These are phyloP conservation scores for Pelargonium nanum DNA, from an alignment of 345 rosid species.

Conservation along the genomic window DNA sequence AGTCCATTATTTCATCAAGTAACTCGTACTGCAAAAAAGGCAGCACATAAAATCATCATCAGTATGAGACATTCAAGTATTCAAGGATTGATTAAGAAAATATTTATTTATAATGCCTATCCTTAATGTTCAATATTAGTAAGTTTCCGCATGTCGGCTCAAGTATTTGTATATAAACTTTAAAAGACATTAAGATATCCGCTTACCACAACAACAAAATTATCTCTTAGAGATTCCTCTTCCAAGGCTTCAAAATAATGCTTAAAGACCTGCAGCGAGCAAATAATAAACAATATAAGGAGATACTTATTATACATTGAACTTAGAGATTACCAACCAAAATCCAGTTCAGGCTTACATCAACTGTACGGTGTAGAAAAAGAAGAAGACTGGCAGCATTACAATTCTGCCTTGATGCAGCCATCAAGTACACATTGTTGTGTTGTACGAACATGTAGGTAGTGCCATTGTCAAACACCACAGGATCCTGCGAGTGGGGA, in stretches of 20 bases:
- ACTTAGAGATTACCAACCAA: background rate
- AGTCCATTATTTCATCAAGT: constrained; percentile 88
- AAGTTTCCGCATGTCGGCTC: no score
- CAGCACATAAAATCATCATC: background rate
- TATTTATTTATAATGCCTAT: background rate
- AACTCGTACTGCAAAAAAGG: constrained; percentile 55
- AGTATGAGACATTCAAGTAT: background rate
- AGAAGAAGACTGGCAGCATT: background rate
- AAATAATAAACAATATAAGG: background rate
- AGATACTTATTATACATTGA: background rate
- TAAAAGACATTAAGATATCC: background rate
- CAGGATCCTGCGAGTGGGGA: background rate
- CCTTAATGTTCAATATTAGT: no score
- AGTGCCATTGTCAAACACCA: background rate
- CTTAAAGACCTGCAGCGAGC: constrained; percentile 44
- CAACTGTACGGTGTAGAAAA: background rate
- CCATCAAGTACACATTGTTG: background rate
- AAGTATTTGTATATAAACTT: no score
- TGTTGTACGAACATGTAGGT: background rate
- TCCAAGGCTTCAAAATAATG: constrained; percentile 75
- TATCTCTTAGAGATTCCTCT: constrained; percentile 73
- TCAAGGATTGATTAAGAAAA: background rate
- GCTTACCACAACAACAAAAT: constrained; percentile 75
- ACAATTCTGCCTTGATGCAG: background rate
- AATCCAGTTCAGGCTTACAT: background rate